Percentiles rank a stretch among this genome's conserved stretches.
Conservation (phyloP, 345 rosid species). For the Boechera divaricarpa region DNA sequence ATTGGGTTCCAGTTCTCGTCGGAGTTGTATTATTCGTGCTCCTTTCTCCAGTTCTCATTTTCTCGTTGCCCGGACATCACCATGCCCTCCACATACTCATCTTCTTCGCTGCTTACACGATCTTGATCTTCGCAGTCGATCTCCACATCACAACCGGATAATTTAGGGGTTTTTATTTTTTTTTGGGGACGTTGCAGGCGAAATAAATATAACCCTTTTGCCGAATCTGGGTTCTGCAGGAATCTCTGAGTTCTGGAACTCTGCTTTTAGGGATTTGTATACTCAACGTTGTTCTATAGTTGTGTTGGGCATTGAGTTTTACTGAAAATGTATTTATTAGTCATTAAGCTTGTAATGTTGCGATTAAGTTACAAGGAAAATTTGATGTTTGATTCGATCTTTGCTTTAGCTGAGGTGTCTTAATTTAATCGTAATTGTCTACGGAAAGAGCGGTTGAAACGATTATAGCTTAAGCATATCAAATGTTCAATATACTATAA, state of each 20-base stretch:
- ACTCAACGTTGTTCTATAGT: constrained; percentile 17
- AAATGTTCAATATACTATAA: not conserved
- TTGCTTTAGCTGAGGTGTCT: constrained; percentile 11
- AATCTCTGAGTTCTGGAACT: constrained; percentile 30
- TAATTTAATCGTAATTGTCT: not conserved
- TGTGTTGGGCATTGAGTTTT: constrained; percentile 6
- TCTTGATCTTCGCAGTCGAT: constrained; percentile 75
- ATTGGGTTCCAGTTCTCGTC: constrained; percentile 91
- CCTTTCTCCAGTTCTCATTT: constrained; percentile 84
- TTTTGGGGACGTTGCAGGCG: not conserved
- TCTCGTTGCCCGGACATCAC: constrained; percentile 74
- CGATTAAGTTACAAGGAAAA: not conserved
- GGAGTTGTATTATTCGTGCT: constrained; percentile 86
- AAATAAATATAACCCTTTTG: constrained; percentile 32
- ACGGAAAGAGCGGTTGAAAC: not conserved
- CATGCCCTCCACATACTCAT: constrained; percentile 68
- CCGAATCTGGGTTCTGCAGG: constrained; percentile 18
- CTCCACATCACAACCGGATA: constrained; percentile 91
- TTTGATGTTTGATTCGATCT: constrained; percentile 14
- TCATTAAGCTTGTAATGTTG: constrained; percentile 1
- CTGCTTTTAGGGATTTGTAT: not conserved
- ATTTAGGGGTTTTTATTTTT: not conserved
- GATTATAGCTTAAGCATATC: not conserved
- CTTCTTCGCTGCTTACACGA: constrained; percentile 77
- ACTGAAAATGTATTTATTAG: constrained; percentile 23